Evolutionary conservation across 148 eudicot genomes (phyloP), one percentile per base, ranked within the genome.

Genomic region (Camellia granthamiana): DNA sequence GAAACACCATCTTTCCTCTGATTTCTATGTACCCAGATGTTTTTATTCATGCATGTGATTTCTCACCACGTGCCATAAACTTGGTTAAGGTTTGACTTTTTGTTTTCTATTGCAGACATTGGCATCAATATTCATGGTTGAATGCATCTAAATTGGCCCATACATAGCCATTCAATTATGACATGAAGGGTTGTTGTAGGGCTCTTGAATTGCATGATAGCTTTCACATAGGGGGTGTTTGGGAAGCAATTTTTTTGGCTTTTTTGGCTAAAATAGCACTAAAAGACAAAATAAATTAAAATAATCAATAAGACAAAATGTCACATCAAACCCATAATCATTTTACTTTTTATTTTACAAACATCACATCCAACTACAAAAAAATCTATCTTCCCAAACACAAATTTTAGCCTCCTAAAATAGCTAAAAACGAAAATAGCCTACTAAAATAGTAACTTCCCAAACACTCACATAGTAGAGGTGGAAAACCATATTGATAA

Each of bases 41-140:
- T 72, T 96, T 84, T 77, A 84, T 94, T 46, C 93, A 96, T 87
- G 99, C 97, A 62, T 96, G 99, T 84, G 99, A 96, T 89, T 96
- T 96, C 82, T 96, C 99, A 69, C 89, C 90, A 9, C 91, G 98
- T 56, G 99, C 99, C 21, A 79, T 96, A 55, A 80, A 81, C 83
- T 90, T 96, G 84, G 98, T 96, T 81, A 94, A 96, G 98, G 99
- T 95, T 82, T 84, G 87, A 47, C 73, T 64, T 70, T 62, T 49
- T 68, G 64, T 16, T 56, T 54, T 55, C 54, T 63, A 15, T 62
- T 60, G 23, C 44, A 38, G 15, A 12, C 7, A 8, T 0, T 6
- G 13, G 74, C 23, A n/a, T 16, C 19, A 16, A 23, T 71, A 49
- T 4, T 49, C 10, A 71, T 62, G 6, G 11, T 23, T 59, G 12